Percentiles rank a stretch among this genome's conserved stretches.
These are phyloP conservation scores for Colletotrichum sp. DNA, from an alignment of 2,329 filamentous ascomycete species.

Conservation along the genomic window DNA sequence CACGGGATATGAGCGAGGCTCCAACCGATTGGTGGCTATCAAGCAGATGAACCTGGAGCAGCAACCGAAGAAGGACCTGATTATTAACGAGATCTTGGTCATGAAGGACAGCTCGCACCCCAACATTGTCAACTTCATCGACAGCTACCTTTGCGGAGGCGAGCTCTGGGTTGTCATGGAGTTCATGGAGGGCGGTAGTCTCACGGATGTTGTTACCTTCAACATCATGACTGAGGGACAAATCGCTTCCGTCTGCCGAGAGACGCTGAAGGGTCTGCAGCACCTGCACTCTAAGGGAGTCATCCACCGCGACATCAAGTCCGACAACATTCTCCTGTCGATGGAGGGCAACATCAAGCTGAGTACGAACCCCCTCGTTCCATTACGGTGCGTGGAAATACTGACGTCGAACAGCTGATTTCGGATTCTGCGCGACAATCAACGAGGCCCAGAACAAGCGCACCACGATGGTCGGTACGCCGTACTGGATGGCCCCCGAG, in stretches of 20 bases:
- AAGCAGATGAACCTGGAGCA: conserved; percentile 99
- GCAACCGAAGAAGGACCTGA: conserved; percentile 98
- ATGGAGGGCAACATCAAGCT: conserved; percentile 97
- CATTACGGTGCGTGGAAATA: not conserved
- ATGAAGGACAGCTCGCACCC: conserved; percentile 99
- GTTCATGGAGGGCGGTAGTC: conserved; percentile 97
- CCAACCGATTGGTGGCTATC: conserved; percentile 91
- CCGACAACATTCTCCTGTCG: conserved; percentile 94
- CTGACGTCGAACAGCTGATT: conserved; percentile 75
- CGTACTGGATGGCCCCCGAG: conserved; percentile 99
- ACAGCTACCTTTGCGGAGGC: conserved; percentile 88
- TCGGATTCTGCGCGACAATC: conserved; percentile 98
- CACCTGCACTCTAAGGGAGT: conserved; percentile 97
- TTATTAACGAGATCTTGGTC: conserved; percentile 98
- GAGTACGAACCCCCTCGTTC: conserved; percentile 61
- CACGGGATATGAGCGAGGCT: conserved; percentile 84
- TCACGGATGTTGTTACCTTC: conserved; percentile 98
- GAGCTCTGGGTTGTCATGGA: conserved; percentile 99
- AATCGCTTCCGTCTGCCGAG: conserved; percentile 93
- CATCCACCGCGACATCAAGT: conserved; percentile 99
- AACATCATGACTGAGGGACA: conserved; percentile 99
- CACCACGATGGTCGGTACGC: conserved; percentile 98
- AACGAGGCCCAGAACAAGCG: conserved; percentile 97
- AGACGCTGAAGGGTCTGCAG: conserved; percentile 90
- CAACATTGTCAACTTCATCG: conserved; percentile 99